A percentile compares a stretch with the other conserved stretches of the same genome.
These are phyloP conservation scores for Tuber umbilicatum DNA, from an alignment of 495 filamentous ascomycete genomes.

Conservation along the genomic window DNA sequence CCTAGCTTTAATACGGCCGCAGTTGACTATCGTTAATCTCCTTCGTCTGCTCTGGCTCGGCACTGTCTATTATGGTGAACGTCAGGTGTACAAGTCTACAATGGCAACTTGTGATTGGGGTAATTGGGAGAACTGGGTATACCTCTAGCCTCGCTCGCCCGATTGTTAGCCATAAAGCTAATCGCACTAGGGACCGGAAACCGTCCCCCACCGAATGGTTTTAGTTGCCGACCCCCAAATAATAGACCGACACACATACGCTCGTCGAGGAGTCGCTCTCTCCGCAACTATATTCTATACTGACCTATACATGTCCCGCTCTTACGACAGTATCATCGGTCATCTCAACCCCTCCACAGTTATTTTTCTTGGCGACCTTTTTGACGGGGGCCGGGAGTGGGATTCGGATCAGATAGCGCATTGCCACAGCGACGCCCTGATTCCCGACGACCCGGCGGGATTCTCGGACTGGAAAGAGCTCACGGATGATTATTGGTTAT, in stretches of 20 bases:
- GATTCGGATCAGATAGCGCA: slow-evolving; percentile 43
- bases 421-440: slow-evolving; percentile 50
- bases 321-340: slow-evolving; percentile 62
- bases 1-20: not conserved
- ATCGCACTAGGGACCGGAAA: slow-evolving; percentile 52
- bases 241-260: slow-evolving; percentile 91
- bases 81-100: slow-evolving; percentile 11
- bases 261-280: slow-evolving; percentile 81
- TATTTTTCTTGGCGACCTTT: slow-evolving; percentile 84
- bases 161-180: not conserved
- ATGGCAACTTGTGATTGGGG: slow-evolving; percentile 16
- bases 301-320: slow-evolving; percentile 76
- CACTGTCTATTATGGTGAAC: slow-evolving; percentile 13
- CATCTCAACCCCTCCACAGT: slow-evolving; percentile 68
- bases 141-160: not conserved
- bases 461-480: slow-evolving; percentile 64
- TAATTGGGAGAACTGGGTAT: slow-evolving; percentile 16
- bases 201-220: slow-evolving; percentile 72
- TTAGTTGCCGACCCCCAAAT: slow-evolving; percentile 94
- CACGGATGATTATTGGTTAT: slow-evolving; percentile 68
- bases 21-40: slow-evolving; percentile 5
- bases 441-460: slow-evolving; percentile 13
- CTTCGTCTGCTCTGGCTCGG: slow-evolving; percentile 15
- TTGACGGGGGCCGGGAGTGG: slow-evolving; percentile 94
- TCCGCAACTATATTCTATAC: slow-evolving; percentile 70